Conservation (phyloP, 257 asterid species). For the Catharanthus roseus region DNA sequence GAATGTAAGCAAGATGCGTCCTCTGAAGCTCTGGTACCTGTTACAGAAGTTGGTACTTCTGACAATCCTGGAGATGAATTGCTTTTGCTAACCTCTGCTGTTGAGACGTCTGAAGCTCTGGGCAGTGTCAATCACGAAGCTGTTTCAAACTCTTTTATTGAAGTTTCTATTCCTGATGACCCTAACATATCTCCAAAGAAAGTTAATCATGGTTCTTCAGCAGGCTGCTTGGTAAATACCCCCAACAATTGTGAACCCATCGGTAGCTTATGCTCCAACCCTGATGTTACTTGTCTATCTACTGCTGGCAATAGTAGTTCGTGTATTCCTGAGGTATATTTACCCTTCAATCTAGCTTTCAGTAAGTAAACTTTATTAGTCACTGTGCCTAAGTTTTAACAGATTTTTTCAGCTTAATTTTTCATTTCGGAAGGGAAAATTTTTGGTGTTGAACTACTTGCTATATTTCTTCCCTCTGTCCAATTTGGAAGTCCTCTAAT, state of each 20-base stretch:
- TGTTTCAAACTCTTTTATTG: too few species aligned
- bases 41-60: neutral
- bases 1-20: too few species aligned
- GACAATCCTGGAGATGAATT: neutral
- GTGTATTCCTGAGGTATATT: conserved; percentile 2
- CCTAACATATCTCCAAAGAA: too few species aligned
- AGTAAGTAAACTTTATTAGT: neutral
- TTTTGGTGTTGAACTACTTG: neutral
- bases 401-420: neutral
- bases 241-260: neutral
- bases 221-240: neutral
- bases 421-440: neutral
- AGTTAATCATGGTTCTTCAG: too few species aligned
- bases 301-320: neutral
- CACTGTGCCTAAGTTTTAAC: neutral
- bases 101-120: neutral
- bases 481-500: neutral
- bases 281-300: neutral
- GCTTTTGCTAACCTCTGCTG: neutral
- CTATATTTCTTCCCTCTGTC: neutral
- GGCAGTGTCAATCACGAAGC: neutral
- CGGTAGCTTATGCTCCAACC: neutral
- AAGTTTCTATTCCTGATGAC: too few species aligned
- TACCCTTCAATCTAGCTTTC: neutral
- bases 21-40: too few species aligned